Percentiles rank a stretch among this genome's conserved stretches.
phyloP scores from a whole-genome alignment of 495 filamentous ascomycete genomes.

The Talaromyces proteolyticus region DNA sequence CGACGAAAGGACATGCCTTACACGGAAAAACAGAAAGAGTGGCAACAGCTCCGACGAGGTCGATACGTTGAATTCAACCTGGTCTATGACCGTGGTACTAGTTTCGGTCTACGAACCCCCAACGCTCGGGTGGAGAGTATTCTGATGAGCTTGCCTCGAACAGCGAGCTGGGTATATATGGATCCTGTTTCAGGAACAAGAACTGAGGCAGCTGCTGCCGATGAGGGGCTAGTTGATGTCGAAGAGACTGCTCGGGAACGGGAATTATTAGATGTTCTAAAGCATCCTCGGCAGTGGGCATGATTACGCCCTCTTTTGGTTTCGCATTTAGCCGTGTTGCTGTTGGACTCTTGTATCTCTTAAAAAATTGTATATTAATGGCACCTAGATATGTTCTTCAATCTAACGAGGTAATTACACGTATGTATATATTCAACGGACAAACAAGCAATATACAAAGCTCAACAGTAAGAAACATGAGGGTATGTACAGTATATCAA shows the following conservation, averaged over 20 bases:
- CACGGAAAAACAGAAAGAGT: slow-evolving; percentile 78
- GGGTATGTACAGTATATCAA: neutral
- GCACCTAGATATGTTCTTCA: too few species aligned
- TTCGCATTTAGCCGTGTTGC: neutral
- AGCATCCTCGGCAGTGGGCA: slow-evolving; percentile 86
- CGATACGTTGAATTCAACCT: slow-evolving; percentile 98
- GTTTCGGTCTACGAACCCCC: slow-evolving; percentile 90
- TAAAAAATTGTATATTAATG: too few species aligned
- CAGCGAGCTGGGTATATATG: slow-evolving; percentile 95
- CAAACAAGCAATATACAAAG: neutral
- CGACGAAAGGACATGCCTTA: slow-evolving; percentile 87
- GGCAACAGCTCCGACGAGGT: slow-evolving; percentile 92
- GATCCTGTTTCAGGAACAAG: slow-evolving; percentile 50
- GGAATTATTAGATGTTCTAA: slow-evolving; percentile 76
- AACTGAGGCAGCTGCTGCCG: slow-evolving; percentile 24
- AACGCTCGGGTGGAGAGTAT: slow-evolving; percentile 93
- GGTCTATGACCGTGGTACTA: slow-evolving; percentile 92
- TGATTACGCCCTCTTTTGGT: slow-evolving; percentile 18
- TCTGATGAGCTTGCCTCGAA: slow-evolving; percentile 91
- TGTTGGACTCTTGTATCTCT: too few species aligned
- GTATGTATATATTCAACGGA: neutral
- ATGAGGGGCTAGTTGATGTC: slow-evolving; percentile 39
- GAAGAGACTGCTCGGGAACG: slow-evolving; percentile 48
- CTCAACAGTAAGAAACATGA: neutral
- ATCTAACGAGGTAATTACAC: too few species aligned